Conservation (phyloP, 192 early-diverging fungal genomes). For the Pecoramyces ruminantium region DNA sequence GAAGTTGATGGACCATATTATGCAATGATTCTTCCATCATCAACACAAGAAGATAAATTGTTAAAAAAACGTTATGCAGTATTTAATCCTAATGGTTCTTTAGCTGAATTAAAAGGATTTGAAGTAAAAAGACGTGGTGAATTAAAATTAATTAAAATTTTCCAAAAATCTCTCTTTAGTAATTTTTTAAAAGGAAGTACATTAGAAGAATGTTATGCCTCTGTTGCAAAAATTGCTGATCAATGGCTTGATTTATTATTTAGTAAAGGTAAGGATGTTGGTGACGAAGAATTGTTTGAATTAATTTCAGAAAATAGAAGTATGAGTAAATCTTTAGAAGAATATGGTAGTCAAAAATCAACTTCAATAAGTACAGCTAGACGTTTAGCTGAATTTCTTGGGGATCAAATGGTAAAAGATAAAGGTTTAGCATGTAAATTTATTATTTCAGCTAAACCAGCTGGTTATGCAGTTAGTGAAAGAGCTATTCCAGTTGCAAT, state of each 20-base stretch:
- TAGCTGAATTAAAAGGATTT: conserved; percentile 96
- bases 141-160: conserved; percentile 94
- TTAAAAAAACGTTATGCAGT: conserved; percentile 98
- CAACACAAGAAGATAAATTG: conserved; percentile 86
- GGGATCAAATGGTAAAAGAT: conserved; percentile 96
- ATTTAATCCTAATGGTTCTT: conserved; percentile 80
- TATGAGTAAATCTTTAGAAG: conserved; percentile 86
- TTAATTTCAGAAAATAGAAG: conserved; percentile 92
- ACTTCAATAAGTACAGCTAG: conserved; percentile 90
- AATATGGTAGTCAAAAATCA: conserved; percentile 86
- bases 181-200: conserved; percentile 78
- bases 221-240: conserved; percentile 77
- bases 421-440: conserved; percentile 92
- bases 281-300: conserved; percentile 82
- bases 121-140: conserved; percentile 98
- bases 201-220: conserved; percentile 70
- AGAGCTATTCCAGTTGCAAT: conserved; percentile 90
- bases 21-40: conserved; percentile 93
- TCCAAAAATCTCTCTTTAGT: conserved; percentile 86
- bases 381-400: conserved; percentile 88
- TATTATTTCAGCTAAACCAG: conserved; percentile 73
- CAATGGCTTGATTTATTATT: conserved; percentile 92
- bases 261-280: conserved; percentile 57
- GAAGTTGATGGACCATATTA: conserved; percentile 95
- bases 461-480: conserved; percentile 71